These are phyloP conservation scores for Musa troglodytarum DNA, from an alignment of 176 grass and related monocot genomes.

Conservation along the genomic window DNA sequence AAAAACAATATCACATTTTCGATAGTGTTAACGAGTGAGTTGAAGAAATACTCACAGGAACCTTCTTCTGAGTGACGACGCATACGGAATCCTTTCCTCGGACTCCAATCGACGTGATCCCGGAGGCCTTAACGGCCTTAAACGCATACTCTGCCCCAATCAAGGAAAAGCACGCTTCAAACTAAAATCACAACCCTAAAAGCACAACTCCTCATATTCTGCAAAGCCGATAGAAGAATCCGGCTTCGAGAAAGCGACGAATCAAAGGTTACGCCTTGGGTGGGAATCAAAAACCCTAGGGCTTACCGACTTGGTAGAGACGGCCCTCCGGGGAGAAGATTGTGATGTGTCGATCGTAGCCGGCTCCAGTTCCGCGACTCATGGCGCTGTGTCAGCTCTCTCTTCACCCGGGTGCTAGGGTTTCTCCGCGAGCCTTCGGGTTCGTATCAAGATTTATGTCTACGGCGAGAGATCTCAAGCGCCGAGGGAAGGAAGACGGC, in stretches of 20 bases:
- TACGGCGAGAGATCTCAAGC: too few relatives aligned
- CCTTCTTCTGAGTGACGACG: constrained; percentile 99
- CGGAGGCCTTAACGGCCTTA: constrained; percentile 93
- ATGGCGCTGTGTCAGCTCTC: not conserved
- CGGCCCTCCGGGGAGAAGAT: constrained; percentile 98
- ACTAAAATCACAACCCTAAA: not conserved
- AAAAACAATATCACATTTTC: not conserved
- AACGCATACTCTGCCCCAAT: constrained; percentile 81
- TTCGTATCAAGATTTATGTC: not conserved
- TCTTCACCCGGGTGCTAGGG: not conserved
- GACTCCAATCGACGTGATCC: constrained; percentile 92
- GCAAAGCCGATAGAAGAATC: not conserved
- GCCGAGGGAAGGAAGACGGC: too few relatives aligned
- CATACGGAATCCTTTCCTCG: constrained; percentile 80
- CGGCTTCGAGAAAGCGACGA: not conserved
- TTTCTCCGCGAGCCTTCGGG: not conserved
- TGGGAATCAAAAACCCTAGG: not conserved
- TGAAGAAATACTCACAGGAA: constrained; percentile 58
- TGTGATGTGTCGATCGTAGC: constrained; percentile 99
- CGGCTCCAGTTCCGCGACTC: constrained; percentile 52
- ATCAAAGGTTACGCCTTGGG: not conserved
- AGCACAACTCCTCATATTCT: not conserved
- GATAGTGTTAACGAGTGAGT: not conserved
- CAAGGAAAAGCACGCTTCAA: not conserved
- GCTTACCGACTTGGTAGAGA: constrained; percentile 95